phyloP scores from a whole-genome alignment of 345 rosid species.

The Hibiscus mutabilis region DNA sequence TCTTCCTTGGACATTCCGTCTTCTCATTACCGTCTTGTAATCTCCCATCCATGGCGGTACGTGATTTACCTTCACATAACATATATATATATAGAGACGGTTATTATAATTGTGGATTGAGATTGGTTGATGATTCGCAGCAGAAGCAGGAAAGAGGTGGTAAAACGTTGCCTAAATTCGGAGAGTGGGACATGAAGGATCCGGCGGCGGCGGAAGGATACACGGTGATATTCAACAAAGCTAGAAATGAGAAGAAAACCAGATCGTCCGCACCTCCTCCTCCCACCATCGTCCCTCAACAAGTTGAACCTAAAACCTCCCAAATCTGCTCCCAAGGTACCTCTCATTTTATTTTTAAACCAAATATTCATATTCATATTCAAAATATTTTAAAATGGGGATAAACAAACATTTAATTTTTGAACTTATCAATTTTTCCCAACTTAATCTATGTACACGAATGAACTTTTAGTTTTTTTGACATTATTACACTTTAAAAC shows the following conservation, averaged over 20 bases:
- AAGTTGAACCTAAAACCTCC: conserved; percentile 14
- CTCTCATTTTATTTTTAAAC: background rate
- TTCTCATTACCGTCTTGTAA: background rate
- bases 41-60: background rate
- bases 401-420: too few relatives aligned
- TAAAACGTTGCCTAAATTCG: conserved; percentile 84
- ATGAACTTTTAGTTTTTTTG: too few relatives aligned
- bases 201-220: conserved; percentile 96
- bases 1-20: background rate
- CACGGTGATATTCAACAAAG: conserved; percentile 92
- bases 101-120: too few relatives aligned
- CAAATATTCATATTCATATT: too few relatives aligned
- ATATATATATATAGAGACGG: too few relatives aligned
- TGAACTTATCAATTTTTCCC: too few relatives aligned
- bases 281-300: conserved; percentile 27
- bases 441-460: too few relatives aligned
- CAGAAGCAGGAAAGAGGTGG: conserved; percentile 60
- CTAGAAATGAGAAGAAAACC: conserved; percentile 92
- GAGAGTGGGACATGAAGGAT: conserved; percentile 98
- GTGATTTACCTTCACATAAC: background rate
- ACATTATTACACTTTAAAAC: too few relatives aligned
- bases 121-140: background rate
- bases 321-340: background rate
- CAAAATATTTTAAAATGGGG: too few relatives aligned
- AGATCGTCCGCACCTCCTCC: conserved; percentile 42